Percentiles rank a stretch among this genome's conserved stretches.
phyloP scores from a whole-genome alignment of 768 basidiomycete species.

The Sistotremastrum niveocremeum region DNA sequence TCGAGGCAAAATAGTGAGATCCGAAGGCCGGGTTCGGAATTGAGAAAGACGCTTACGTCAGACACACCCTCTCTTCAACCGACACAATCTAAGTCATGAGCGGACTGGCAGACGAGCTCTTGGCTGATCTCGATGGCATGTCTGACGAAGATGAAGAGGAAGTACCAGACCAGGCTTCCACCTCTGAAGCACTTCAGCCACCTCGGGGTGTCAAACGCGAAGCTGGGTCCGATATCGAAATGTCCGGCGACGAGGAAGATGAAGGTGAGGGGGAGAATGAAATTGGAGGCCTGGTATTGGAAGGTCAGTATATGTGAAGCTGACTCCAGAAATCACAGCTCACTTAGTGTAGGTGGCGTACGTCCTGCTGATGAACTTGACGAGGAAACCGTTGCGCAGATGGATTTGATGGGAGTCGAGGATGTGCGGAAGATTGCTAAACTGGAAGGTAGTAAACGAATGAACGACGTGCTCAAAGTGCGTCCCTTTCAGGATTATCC shows the following conservation, averaged over 20 bases:
- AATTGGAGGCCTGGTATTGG: slow-evolving; percentile 51
- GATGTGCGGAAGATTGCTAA: slow-evolving; percentile 85
- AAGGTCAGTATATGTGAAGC: too few relatives aligned
- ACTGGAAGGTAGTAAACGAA: slow-evolving; percentile 74
- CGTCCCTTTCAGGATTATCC: slow-evolving; percentile 5
- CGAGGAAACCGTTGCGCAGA: slow-evolving; percentile 83
- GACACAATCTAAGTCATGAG: slow-evolving; percentile 35
- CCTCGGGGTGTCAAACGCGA: slow-evolving; percentile 47
- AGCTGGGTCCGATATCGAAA: slow-evolving; percentile 35
- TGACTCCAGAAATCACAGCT: too few relatives aligned
- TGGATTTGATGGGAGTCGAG: slow-evolving; percentile 77
- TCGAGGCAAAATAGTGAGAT: too few relatives aligned
- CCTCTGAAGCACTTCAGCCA: slow-evolving; percentile 12
- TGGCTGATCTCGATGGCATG: slow-evolving; percentile 83
- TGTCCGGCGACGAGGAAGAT: slow-evolving; percentile 40
- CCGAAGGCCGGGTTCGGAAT: too few relatives aligned
- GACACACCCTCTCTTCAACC: slow-evolving; percentile 2
- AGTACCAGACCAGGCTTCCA: slow-evolving; percentile 16
- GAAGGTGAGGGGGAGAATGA: slow-evolving; percentile 26
- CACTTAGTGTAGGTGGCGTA: too few relatives aligned
- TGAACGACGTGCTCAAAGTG: slow-evolving; percentile 79
- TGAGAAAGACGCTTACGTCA: too few relatives aligned
- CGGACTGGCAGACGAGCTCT: slow-evolving; percentile 79
- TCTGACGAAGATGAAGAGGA: slow-evolving; percentile 53
- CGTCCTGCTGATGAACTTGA: slow-evolving; percentile 94